A percentile compares a stretch with the other conserved stretches of the same genome.
These are phyloP conservation scores for Aspergillus pseudoviridinutans DNA, from an alignment of 2,329 filamentous ascomycete species.

Conservation along the genomic window DNA sequence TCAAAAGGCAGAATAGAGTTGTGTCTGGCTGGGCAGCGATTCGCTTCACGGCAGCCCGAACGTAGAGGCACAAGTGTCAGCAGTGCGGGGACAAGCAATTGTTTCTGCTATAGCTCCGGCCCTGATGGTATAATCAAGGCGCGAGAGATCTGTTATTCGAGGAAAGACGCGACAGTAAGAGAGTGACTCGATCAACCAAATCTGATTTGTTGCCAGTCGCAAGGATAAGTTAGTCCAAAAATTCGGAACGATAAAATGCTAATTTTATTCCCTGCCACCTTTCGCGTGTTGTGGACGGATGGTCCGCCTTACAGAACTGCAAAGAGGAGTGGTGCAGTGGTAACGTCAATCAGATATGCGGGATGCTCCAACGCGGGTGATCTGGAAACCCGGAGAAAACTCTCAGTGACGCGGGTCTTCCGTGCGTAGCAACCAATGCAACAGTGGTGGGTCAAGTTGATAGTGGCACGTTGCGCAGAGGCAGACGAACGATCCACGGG, in stretches of 20 bases:
- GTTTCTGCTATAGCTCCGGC: slow-evolving; percentile 23
- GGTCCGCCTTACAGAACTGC: slow-evolving; percentile 12
- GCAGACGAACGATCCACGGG: slow-evolving; percentile 9
- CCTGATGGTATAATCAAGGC: slow-evolving; percentile 24
- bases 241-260: neutral
- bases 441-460: slow-evolving; percentile 28
- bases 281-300: slow-evolving; percentile 10
- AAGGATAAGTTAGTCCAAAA: slow-evolving; percentile 1
- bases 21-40: slow-evolving; percentile 37
- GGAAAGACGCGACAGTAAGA: slow-evolving; percentile 13
- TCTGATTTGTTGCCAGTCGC: slow-evolving; percentile 11
- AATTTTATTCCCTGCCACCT: slow-evolving; percentile 4
- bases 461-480: slow-evolving; percentile 29
- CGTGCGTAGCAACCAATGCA: slow-evolving; percentile 11
- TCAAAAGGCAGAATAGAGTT: slow-evolving; percentile 20
- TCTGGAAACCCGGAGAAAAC: slow-evolving; percentile 13
- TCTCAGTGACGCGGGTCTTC: slow-evolving; percentile 17
- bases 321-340: slow-evolving; percentile 14
- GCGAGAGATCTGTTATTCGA: slow-evolving; percentile 21
- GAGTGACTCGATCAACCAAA: slow-evolving; percentile 2
- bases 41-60: slow-evolving; percentile 34
- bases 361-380: slow-evolving; percentile 8
- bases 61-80: slow-evolving; percentile 19
- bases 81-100: slow-evolving; percentile 29
- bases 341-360: slow-evolving; percentile 26